Evolutionary conservation across 495 filamentous ascomycete species (phyloP).

Genomic region (Penicillium samsonianum): DNA sequence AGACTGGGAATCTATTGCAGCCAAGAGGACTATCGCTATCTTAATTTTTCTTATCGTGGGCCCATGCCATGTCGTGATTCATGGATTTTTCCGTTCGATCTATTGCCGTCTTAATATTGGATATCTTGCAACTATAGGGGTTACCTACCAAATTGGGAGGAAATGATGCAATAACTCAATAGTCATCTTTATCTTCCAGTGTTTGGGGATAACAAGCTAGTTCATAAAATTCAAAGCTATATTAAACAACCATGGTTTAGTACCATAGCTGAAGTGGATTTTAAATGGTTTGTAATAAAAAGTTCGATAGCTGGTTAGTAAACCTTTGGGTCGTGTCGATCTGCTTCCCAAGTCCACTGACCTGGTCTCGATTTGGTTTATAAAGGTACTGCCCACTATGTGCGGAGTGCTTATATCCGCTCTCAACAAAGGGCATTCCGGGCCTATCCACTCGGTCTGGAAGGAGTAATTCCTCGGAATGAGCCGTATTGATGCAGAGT

Average conservation of each 20-base stretch:
- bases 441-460: not conserved
- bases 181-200: not conserved
- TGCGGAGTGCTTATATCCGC: not conserved
- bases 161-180: not conserved
- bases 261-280: not conserved
- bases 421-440: not conserved
- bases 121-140: not conserved
- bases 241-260: no score
- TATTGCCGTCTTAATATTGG: not conserved
- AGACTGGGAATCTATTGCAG: not conserved
- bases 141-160: not conserved
- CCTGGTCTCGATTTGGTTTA: not conserved
- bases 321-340: not conserved
- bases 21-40: constrained; percentile 9
- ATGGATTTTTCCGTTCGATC: not conserved
- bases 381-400: not conserved
- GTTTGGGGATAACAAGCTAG: not conserved
- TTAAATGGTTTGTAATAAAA: not conserved
- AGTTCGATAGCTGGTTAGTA: not conserved
- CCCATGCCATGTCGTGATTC: not conserved
- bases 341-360: not conserved
- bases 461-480: not conserved
- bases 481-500: not conserved
- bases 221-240: not conserved
- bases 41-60: not conserved